A percentile compares a stretch with the other conserved stretches of the same genome.
Evolutionary conservation across 306 rosid genomes (phyloP).

Genomic region (Pterocarpus macrocarpus): DNA sequence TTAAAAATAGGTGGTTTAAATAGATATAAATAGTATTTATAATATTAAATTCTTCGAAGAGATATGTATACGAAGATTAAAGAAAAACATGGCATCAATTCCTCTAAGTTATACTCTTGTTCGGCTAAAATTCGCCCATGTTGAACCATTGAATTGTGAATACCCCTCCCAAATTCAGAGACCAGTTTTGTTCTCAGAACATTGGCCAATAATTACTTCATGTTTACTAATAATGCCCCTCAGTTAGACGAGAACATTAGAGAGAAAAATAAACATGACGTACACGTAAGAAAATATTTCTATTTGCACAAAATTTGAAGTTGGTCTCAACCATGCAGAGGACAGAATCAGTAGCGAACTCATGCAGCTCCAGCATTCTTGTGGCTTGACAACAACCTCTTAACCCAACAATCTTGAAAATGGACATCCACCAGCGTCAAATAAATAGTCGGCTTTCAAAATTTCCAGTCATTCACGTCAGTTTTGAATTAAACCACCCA

Average conservation of each 20-base stretch:
- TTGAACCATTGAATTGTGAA: no score
- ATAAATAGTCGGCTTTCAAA: not conserved
- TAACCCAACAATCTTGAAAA: conserved; percentile 16
- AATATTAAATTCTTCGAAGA: no score
- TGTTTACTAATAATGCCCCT: not conserved
- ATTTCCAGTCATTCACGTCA: conserved; percentile 20
- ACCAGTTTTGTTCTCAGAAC: not conserved
- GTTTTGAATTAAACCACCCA: conserved; percentile 50
- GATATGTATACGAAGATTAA: no score
- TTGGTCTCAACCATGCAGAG: not conserved
- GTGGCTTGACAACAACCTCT: not conserved
- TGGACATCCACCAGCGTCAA: conserved; percentile 15
- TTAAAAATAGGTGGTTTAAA: no score
- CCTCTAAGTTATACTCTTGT: no score
- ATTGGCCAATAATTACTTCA: conserved; percentile 3
- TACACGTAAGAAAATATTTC: not conserved
- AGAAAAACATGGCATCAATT: no score
- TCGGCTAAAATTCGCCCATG: no score
- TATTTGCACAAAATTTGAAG: not conserved
- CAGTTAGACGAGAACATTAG: not conserved
- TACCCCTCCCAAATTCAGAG: no score
- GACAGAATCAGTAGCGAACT: conserved; percentile 7
- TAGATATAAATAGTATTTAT: no score
- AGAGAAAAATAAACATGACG: not conserved
- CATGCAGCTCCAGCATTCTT: conserved; percentile 9